Percentiles rank a stretch among this genome's conserved stretches.
phyloP scores from a whole-genome alignment of 2,329 filamentous ascomycete genomes.

The Microsporum audouinii region DNA sequence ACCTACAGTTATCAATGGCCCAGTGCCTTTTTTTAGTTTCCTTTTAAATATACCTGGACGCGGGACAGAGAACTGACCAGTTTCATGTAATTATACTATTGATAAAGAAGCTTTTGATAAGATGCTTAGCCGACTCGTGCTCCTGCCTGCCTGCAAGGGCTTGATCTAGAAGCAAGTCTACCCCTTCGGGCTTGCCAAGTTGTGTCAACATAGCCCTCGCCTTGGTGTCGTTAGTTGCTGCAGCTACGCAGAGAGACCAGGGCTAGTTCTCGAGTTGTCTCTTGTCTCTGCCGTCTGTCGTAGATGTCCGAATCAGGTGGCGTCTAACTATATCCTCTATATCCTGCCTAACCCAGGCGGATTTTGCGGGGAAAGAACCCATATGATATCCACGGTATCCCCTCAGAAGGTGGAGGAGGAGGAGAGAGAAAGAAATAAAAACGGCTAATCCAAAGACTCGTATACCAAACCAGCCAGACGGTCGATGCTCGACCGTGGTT shows the following conservation, averaged over 20 bases:
- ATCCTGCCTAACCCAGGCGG: neutral
- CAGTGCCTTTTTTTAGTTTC: neutral
- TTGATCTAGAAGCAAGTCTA: neutral
- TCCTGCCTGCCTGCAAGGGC: neutral
- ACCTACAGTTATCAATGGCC: neutral
- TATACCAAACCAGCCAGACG: neutral
- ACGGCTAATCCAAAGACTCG: neutral
- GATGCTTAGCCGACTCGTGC: neutral
- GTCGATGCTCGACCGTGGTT: too few species aligned
- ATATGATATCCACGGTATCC: neutral
- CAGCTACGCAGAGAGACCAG: neutral
- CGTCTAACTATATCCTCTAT: neutral
- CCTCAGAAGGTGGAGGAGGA: neutral
- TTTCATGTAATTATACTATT: neutral
- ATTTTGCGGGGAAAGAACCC: neutral
- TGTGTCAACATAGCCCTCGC: neutral
- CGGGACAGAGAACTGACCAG: neutral
- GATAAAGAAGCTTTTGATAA: neutral
- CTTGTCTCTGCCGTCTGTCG: neutral
- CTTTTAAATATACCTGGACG: neutral
- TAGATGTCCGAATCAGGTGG: neutral
- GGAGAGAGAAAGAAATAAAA: neutral
- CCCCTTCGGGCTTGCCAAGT: neutral
- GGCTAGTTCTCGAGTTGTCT: neutral
- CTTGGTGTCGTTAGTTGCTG: neutral